phyloP scores from a whole-genome alignment of 139 green algal species.

The Coccomyxa sp. region DNA sequence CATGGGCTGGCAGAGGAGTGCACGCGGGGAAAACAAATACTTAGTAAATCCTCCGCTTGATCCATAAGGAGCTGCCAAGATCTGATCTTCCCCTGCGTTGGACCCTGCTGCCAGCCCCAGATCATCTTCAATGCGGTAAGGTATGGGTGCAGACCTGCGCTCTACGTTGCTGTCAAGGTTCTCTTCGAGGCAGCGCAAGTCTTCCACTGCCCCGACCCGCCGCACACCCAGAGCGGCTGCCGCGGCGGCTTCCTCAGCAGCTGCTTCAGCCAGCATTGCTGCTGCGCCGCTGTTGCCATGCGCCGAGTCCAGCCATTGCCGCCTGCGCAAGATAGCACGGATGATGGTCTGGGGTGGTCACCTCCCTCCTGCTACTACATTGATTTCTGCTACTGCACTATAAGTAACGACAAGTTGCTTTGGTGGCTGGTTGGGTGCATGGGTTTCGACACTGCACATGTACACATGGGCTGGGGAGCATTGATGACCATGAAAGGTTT shows the following conservation, averaged over 20 bases:
- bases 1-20: too few relatives aligned
- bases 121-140: too few relatives aligned
- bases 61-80: too few relatives aligned
- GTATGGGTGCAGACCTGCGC: neutral
- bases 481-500: neutral
- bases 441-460: constrained; percentile 4
- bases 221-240: constrained; percentile 66
- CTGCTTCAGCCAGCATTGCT: constrained; percentile 62
- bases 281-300: constrained; percentile 62
- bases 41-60: too few relatives aligned
- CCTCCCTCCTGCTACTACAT: too few relatives aligned
- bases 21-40: too few relatives aligned
- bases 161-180: constrained; percentile 8
- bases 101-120: too few relatives aligned
- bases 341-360: too few relatives aligned
- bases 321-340: constrained; percentile 18
- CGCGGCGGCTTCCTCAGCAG: constrained; percentile 82
- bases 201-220: constrained; percentile 47
- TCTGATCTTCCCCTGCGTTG: too few relatives aligned
- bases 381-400: too few relatives aligned
- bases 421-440: too few relatives aligned
- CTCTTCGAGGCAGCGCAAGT: constrained; percentile 61
- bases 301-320: constrained; percentile 69
- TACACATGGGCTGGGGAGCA: neutral
- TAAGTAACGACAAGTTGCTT: too few relatives aligned